These are phyloP conservation scores for Medicago lupulina DNA, from an alignment of 306 rosid species.

Conservation along the genomic window DNA sequence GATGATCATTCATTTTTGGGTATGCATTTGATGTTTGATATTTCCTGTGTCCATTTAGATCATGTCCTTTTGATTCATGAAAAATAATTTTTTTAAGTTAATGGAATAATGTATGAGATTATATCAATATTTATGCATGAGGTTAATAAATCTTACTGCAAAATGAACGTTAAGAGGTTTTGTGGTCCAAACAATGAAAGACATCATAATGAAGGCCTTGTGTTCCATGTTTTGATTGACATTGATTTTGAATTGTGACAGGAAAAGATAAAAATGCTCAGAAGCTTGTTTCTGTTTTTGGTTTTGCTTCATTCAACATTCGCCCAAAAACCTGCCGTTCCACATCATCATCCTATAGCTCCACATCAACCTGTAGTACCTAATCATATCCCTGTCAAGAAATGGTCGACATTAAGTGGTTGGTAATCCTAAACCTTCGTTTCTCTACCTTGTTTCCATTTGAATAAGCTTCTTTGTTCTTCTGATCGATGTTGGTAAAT, in stretches of 20 bases:
- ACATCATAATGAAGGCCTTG: not conserved
- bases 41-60: not conserved
- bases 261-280: constrained; percentile 63
- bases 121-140: not conserved
- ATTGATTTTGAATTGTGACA: constrained; percentile 38
- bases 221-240: constrained; percentile 26
- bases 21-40: not conserved
- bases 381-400: constrained; percentile 27
- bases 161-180: constrained; percentile 23
- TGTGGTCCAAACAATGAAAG: not conserved
- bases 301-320: constrained; percentile 57
- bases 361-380: not conserved
- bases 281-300: constrained; percentile 54
- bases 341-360: not conserved
- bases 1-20: constrained; percentile 41
- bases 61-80: not conserved
- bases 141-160: constrained; percentile 10
- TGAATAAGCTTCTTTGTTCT: not conserved
- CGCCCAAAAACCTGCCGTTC: constrained; percentile 46
- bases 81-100: not conserved
- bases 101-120: constrained; percentile 5
- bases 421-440: constrained; percentile 42
- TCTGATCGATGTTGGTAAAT: not conserved
- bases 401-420: constrained; percentile 89
- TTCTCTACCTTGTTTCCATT: not conserved